Evolutionary conservation across 208 protist genomes (phyloP).

Genomic region (Vickermania ingenoplastis): DNA sequence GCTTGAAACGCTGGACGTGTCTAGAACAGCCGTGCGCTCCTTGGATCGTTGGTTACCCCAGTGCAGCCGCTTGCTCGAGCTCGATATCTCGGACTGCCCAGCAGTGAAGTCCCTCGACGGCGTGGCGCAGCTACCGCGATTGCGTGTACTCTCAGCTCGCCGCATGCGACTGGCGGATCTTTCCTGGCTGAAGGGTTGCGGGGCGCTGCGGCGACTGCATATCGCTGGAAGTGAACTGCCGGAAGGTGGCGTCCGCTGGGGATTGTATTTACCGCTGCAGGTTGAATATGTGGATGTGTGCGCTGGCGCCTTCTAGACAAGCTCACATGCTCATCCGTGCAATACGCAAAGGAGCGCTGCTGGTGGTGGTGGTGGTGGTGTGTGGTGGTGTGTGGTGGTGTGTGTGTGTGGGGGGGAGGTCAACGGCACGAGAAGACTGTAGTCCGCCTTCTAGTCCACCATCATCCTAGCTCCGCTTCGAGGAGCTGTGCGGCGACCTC

Average conservation of each 20-base stretch:
- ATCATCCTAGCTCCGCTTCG: no score
- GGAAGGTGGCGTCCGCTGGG: not conserved
- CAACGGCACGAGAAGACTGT: no score
- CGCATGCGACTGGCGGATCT: not conserved
- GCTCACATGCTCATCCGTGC: no score
- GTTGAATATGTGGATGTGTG: not conserved
- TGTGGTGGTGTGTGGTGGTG: no score
- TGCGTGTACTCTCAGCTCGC: not conserved
- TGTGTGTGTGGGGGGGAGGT: no score
- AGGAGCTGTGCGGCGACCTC: constrained; percentile 95
- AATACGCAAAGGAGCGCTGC: no score
- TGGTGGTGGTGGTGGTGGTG: no score
- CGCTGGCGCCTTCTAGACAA: no score
- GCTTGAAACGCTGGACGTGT: not conserved
- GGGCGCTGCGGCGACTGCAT: not conserved
- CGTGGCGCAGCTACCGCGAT: not conserved
- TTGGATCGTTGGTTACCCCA: not conserved
- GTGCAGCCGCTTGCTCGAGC: not conserved
- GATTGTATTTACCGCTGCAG: not conserved
- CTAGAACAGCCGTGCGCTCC: not conserved
- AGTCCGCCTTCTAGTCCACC: no score
- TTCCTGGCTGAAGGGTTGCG: not conserved
- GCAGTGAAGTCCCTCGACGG: not conserved
- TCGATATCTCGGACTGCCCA: not conserved
- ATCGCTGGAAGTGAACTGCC: not conserved